These are phyloP conservation scores for Lathyrus sativus DNA, from an alignment of 306 rosid genomes.

Conservation along the genomic window DNA sequence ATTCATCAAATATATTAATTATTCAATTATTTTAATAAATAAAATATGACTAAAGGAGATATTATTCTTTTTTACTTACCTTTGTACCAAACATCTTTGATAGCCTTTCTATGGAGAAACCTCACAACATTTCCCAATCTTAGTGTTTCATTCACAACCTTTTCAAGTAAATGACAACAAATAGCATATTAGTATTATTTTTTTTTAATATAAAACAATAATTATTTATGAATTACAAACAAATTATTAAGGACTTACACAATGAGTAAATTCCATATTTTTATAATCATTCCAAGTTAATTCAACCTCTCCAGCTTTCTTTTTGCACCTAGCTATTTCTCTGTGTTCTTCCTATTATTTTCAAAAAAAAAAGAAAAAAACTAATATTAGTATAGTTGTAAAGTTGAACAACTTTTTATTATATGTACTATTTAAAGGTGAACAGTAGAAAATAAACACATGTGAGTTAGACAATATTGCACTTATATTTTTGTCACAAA, in stretches of 20 bases:
- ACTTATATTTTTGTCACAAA: background rate
- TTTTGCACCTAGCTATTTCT: slow-evolving; percentile 62
- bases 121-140: slow-evolving; percentile 91
- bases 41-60: too few species aligned
- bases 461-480: slow-evolving; percentile 26
- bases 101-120: slow-evolving; percentile 85
- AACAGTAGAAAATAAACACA: background rate
- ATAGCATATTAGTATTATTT: background rate
- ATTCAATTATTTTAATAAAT: too few species aligned
- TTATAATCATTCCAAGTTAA: slow-evolving; percentile 94
- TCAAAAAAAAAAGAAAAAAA: background rate
- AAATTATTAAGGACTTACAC: slow-evolving; percentile 54
- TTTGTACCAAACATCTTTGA: slow-evolving; percentile 85
- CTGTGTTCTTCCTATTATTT: slow-evolving; percentile 71
- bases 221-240: background rate
- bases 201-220: background rate
- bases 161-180: slow-evolving; percentile 14
- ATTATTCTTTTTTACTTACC: slow-evolving; percentile 42
- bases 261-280: slow-evolving; percentile 91
- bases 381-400: background rate
- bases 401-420: background rate
- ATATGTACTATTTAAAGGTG: background rate
- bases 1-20: too few species aligned
- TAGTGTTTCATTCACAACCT: slow-evolving; percentile 93
- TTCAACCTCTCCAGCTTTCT: slow-evolving; percentile 62